Percentiles rank a stretch among this genome's conserved stretches.
phyloP scores from a whole-genome alignment of 371 early-diverging fungal species.

The Zancudomyces culisetae region DNA sequence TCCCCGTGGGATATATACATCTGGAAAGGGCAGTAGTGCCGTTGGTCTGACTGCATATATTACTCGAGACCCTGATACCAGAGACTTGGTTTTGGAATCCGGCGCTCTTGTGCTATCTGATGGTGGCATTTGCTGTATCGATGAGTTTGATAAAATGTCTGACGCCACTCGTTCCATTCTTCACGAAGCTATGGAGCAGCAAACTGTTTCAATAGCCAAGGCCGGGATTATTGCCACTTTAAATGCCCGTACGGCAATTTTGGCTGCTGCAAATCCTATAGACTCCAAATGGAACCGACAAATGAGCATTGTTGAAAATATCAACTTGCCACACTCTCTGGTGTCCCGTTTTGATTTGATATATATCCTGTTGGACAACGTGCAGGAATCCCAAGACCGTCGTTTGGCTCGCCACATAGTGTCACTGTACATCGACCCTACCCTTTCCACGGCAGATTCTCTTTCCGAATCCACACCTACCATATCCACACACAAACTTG shows the following conservation, averaged over 20 bases:
- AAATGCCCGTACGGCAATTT: conserved; percentile 95
- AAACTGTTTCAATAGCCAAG: conserved; percentile 98
- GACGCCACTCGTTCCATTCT: conserved; percentile 90
- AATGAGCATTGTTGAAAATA: conserved; percentile 82
- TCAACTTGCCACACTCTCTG: conserved; percentile 90
- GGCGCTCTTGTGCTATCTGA: conserved; percentile 98
- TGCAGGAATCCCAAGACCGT: conserved; percentile 72
- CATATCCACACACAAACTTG: conserved; percentile 56
- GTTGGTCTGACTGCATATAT: conserved; percentile 99
- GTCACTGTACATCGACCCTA: conserved; percentile 62
- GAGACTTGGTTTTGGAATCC: conserved; percentile 94
- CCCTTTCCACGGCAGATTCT: conserved; percentile 5
- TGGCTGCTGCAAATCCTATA: conserved; percentile 97
- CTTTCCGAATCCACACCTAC: not conserved
- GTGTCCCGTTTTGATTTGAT: conserved; percentile 96
- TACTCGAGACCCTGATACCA: conserved; percentile 92
- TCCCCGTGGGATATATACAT: conserved; percentile 97
- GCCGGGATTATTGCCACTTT: conserved; percentile 98
- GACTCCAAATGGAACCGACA: conserved; percentile 83
- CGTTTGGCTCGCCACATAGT: conserved; percentile 74
- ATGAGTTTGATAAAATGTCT: conserved; percentile 99
- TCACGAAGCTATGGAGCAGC: conserved; percentile 99
- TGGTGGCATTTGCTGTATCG: conserved; percentile 98
- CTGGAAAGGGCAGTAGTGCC: conserved; percentile 97
- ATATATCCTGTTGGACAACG: conserved; percentile 80